Evolutionary conservation across 1,284 basidiomycete species (phyloP).

Genomic region (Mycosarcoma mackinlayi): DNA sequence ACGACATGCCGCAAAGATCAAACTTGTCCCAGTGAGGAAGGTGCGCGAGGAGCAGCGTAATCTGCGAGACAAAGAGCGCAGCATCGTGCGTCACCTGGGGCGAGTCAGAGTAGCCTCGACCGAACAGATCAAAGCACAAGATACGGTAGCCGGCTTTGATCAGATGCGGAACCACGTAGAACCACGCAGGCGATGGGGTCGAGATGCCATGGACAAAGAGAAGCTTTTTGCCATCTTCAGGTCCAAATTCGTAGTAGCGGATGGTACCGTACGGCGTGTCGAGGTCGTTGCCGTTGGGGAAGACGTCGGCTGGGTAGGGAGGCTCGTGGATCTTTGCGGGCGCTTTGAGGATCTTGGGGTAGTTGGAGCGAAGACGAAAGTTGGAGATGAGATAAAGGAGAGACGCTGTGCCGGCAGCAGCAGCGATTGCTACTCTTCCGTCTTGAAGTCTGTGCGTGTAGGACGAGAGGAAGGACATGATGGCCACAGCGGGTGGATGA

Average conservation of each 20-base stretch:
- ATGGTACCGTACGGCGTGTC: slow-evolving; percentile 40
- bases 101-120: slow-evolving; percentile 48
- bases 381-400: slow-evolving; percentile 31
- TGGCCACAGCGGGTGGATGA: background rate
- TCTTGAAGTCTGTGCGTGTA: slow-evolving; percentile 23
- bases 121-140: slow-evolving; percentile 47
- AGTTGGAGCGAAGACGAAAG: slow-evolving; percentile 30
- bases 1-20: slow-evolving; percentile 47
- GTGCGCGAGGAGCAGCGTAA: slow-evolving; percentile 40
- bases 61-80: slow-evolving; percentile 44
- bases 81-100: slow-evolving; percentile 43
- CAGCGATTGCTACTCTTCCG: slow-evolving; percentile 26
- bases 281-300: slow-evolving; percentile 37
- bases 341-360: slow-evolving; percentile 42
- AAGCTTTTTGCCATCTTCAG: slow-evolving; percentile 58
- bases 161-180: slow-evolving; percentile 25
- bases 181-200: slow-evolving; percentile 46
- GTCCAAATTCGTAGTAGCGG: slow-evolving; percentile 56
- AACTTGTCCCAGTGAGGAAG: slow-evolving; percentile 49
- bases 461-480: slow-evolving; percentile 24
- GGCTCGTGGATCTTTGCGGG: slow-evolving; percentile 35
- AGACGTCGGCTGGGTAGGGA: slow-evolving; percentile 42
- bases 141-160: slow-evolving; percentile 49
- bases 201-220: slow-evolving; percentile 63
- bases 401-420: slow-evolving; percentile 37